These are phyloP conservation scores for Syzygium jambos DNA, from an alignment of 345 rosid species.

Conservation along the genomic window DNA sequence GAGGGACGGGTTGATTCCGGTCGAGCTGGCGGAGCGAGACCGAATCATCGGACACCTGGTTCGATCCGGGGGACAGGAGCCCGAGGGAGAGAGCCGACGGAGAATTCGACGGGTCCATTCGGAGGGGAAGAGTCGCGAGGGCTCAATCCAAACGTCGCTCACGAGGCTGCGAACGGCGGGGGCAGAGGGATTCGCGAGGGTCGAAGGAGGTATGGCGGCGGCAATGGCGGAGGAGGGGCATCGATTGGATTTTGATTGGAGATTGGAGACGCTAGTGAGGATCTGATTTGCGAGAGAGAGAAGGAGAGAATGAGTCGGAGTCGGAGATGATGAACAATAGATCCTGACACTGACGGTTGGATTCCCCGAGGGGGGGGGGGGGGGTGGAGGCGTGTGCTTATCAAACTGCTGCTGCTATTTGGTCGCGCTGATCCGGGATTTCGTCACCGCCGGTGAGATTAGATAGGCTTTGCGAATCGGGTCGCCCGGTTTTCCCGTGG, in stretches of 20 bases:
- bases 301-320: neutral
- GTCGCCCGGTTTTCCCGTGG: neutral
- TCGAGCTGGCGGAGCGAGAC: conserved; percentile 32
- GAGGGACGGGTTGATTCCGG: conserved; percentile 24
- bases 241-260: neutral
- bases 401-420: neutral
- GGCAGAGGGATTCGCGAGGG: neutral
- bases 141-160: neutral
- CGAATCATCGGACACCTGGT: conserved; percentile 32
- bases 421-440: neutral
- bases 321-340: neutral
- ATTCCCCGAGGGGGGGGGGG: neutral
- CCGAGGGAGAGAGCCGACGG: conserved; percentile 35
- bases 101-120: conserved; percentile 22
- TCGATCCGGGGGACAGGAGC: conserved; percentile 17
- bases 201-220: neutral
- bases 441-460: neutral
- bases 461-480: neutral
- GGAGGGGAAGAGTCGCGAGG: neutral
- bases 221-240: neutral
- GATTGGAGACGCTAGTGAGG: neutral
- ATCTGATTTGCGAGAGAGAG: neutral
- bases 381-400: neutral
- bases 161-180: neutral
- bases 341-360: neutral